phyloP scores from a whole-genome alignment of 2,329 filamentous ascomycete genomes.

The Dendrostoma leiphaemia region DNA sequence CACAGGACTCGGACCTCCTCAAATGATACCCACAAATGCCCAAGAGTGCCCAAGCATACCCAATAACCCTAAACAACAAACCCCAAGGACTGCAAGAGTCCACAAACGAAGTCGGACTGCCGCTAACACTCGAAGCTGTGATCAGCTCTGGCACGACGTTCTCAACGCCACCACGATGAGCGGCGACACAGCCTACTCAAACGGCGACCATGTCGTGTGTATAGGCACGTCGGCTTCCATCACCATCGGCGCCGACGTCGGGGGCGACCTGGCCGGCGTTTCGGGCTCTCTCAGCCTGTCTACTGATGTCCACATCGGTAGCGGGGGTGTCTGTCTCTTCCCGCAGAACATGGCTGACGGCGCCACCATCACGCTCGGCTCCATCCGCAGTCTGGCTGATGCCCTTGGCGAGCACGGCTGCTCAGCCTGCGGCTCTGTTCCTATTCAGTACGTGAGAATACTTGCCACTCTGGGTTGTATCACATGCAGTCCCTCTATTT shows the following conservation, averaged over 20 bases:
- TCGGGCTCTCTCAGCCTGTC: neutral
- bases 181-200: neutral
- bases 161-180: neutral
- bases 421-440: neutral
- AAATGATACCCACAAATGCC: neutral
- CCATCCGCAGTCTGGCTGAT: neutral
- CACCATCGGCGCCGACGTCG: neutral
- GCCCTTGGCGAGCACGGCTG: neutral
- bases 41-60: no score
- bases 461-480: no score
- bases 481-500: no score
- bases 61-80: no score
- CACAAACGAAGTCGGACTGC: neutral
- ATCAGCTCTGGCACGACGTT: neutral
- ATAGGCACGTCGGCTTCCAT: neutral
- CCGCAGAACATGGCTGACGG: neutral
- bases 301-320: neutral
- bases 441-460: no score
- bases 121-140: neutral
- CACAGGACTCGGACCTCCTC: neutral
- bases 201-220: neutral
- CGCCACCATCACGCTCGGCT: neutral
- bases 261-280: neutral
- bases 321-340: neutral
- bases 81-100: neutral